Evolutionary conservation across 1,139 yeast genomes (phyloP).

Genomic region (Debaryomyces nepalensis): DNA sequence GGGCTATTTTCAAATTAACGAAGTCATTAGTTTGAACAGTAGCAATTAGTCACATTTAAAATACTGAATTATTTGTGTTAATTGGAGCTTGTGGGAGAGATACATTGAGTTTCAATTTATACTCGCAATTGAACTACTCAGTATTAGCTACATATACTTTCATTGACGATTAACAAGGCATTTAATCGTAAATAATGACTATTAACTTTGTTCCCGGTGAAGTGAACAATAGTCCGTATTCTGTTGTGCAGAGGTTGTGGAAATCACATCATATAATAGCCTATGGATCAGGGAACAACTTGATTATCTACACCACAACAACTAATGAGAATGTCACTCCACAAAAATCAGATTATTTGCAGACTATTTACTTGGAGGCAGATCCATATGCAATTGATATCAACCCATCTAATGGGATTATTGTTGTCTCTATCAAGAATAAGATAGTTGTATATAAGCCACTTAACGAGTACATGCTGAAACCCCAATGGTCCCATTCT

Average conservation of each 20-base stretch:
- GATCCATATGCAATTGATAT: conserved; percentile 74
- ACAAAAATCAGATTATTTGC: conserved; percentile 51
- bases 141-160: background rate
- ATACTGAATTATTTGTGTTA: background rate
- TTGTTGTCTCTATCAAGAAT: conserved; percentile 50
- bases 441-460: conserved; percentile 48
- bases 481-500: conserved; percentile 54
- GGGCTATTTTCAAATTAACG: background rate
- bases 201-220: conserved; percentile 83
- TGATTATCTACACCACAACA: conserved; percentile 54
- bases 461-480: conserved; percentile 45
- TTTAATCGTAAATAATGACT: conserved; percentile 46
- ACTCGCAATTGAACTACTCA: background rate
- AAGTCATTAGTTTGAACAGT: background rate
- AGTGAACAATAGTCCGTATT: conserved; percentile 61
- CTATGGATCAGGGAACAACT: conserved; percentile 87
- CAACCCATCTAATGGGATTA: conserved; percentile 58
- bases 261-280: conserved; percentile 65
- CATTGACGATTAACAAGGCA: background rate
- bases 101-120: background rate
- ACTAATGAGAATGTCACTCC: conserved; percentile 10
- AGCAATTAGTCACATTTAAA: background rate
- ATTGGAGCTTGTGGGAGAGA: background rate
- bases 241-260: conserved; percentile 72
- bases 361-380: conserved; percentile 70